Conservation (phyloP, 208 protist genomes). For the Leishmania guyanensis region DNA sequence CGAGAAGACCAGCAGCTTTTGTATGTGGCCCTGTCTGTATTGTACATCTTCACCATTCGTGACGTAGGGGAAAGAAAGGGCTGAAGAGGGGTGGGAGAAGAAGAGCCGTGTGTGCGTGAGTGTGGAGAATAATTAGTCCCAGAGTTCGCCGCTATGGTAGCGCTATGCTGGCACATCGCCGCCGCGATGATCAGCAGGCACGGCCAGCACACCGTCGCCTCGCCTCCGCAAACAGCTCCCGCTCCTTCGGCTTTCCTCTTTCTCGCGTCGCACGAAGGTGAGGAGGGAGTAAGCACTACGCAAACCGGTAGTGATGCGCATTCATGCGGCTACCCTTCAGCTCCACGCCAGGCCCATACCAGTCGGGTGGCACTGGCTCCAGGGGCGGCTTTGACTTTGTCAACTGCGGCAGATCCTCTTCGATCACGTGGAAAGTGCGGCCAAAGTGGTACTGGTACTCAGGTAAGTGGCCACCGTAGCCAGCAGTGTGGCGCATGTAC, state of each 20-base stretch:
- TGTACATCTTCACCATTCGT: conserved; percentile 5
- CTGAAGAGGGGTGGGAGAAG: neutral
- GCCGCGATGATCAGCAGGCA: neutral
- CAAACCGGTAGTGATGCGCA: conserved; percentile 72
- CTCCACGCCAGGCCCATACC: conserved; percentile 56
- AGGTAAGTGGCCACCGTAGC: conserved; percentile 84
- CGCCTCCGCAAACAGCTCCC: neutral
- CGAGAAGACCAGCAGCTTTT: neutral
- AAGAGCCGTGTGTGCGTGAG: neutral
- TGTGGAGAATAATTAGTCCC: neutral
- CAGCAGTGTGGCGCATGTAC: conserved; percentile 70
- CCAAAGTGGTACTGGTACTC: conserved; percentile 80
- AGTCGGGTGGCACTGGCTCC: conserved; percentile 48
- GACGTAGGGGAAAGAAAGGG: neutral
- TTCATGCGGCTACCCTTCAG: conserved; percentile 68
- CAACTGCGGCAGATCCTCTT: conserved; percentile 82
- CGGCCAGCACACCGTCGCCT: neutral
- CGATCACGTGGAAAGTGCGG: conserved; percentile 87
- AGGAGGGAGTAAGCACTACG: conserved; percentile 30
- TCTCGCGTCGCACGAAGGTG: neutral
- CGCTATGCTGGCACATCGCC: neutral
- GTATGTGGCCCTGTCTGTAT: neutral
- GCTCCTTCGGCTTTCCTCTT: neutral
- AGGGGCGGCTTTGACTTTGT: conserved; percentile 48
- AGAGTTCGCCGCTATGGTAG: neutral